These are phyloP conservation scores for Phytophthora pistaciae DNA, from an alignment of 352 stramenopile genomes.

Conservation along the genomic window DNA sequence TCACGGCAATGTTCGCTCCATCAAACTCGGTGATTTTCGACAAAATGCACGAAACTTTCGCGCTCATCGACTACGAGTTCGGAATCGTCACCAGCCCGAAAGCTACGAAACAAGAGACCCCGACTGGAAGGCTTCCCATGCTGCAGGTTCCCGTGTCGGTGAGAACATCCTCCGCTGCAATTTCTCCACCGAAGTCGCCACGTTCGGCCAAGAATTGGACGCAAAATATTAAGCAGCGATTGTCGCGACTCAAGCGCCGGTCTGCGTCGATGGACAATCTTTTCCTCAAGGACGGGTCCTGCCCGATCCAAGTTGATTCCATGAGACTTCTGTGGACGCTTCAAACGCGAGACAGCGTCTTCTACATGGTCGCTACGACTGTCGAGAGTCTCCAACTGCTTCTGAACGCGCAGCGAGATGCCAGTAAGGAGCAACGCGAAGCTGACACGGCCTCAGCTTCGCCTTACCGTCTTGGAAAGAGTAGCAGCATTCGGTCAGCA, in stretches of 20 bases:
- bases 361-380: slow-evolving; percentile 72
- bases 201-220: slow-evolving; percentile 57
- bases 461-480: slow-evolving; percentile 18
- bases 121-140: slow-evolving; percentile 13
- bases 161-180: slow-evolving; percentile 16
- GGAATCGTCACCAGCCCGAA: slow-evolving; percentile 32
- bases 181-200: slow-evolving; percentile 27
- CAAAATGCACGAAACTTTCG: slow-evolving; percentile 62
- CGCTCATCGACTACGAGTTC: slow-evolving; percentile 59
- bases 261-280: slow-evolving; percentile 80
- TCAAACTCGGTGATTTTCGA: slow-evolving; percentile 36
- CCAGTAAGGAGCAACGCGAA: slow-evolving; percentile 12
- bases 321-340: slow-evolving; percentile 87
- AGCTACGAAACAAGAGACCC: slow-evolving; percentile 22
- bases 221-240: slow-evolving; percentile 60
- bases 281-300: slow-evolving; percentile 72
- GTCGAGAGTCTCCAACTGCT: slow-evolving; percentile 63
- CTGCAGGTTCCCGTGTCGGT: slow-evolving; percentile 25
- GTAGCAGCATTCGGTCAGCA: slow-evolving; percentile 29
- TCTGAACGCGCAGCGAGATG: slow-evolving; percentile 40
- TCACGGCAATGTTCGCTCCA: slow-evolving; percentile 42
- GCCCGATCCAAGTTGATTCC: slow-evolving; percentile 83
- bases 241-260: slow-evolving; percentile 65
- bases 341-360: slow-evolving; percentile 74
- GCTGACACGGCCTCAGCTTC: slow-evolving; percentile 1